Base-by-base conservation (phyloP, 2,329 filamentous ascomycete species). In the Onygenales sp. region DNA sequence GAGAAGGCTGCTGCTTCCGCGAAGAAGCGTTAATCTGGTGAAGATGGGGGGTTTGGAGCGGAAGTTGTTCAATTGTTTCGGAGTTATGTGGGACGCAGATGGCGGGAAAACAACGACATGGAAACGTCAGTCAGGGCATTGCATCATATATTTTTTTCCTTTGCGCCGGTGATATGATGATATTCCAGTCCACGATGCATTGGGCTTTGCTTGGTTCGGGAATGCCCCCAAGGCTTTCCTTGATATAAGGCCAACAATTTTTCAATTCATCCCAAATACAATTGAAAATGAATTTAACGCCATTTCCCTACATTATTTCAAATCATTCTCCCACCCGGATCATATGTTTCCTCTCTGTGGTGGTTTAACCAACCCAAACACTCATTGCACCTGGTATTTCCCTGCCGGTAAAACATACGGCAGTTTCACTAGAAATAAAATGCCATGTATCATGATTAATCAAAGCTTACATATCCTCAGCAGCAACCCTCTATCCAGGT, bases 1-100 rank as follows among this genome's bases (percentile, higher is more conserved):
- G 87, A 89, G 81, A 87, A 73, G 69, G 67, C 69, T 60, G 61
- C 65, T 52, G 53, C 54, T 51, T 55, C 59, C 10, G 49, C 59
- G 33, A 69, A 66, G 62, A 73, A 73, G 70, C 70, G 70, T 65
- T 73, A 72, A 72, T 64, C 58, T 54, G 60, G 31, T 38, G 35
- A 38, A 49, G 27, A 32, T 51, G 53, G 50, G 51, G 42, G 21
- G 48, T 52, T 51, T 46, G 52, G 35, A 48, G 21, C 36, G 36
- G 47, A 41, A 51, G 43, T 52, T 47, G 53, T 57, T 56, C 52
- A 50, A 53, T 57, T 57, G 53, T 49, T 52, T 50, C 27, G 55
- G 55, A 54, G 55, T 57, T 57, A 43, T 53, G 55, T 43, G 53
- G 49, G 42, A 41, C 51, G 48, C 32, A 45, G 33, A 49, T 50